Evolutionary conservation across 2,329 filamentous ascomycete species (phyloP).

Genomic region (Achaetomium macrosporum): DNA sequence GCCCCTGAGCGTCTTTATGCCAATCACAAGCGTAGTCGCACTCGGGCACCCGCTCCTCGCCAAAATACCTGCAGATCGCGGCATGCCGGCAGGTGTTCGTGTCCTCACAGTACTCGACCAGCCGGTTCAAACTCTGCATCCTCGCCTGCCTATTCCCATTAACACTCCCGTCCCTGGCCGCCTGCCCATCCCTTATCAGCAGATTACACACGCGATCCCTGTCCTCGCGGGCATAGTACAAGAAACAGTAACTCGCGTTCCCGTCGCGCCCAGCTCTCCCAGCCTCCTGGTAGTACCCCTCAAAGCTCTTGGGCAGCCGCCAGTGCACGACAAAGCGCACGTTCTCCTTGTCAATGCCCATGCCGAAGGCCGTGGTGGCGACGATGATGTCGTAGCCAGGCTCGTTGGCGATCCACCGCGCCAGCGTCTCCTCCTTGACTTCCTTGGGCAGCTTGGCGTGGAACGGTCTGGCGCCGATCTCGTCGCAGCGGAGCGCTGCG

Average conservation of each 20-base stretch:
- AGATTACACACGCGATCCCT: slow-evolving; percentile 64
- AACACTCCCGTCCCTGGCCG: slow-evolving; percentile 28
- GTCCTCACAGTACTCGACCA: slow-evolving; percentile 78
- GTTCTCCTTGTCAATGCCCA: slow-evolving; percentile 95
- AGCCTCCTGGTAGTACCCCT: slow-evolving; percentile 94
- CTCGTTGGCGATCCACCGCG: slow-evolving; percentile 66
- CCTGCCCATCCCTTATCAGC: slow-evolving; percentile 43
- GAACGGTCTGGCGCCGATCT: slow-evolving; percentile 68
- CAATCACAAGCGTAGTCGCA: slow-evolving; percentile 75
- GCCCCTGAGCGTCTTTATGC: slow-evolving; percentile 59
- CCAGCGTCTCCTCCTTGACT: slow-evolving; percentile 64
- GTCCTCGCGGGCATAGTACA: slow-evolving; percentile 89
- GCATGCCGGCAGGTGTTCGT: slow-evolving; percentile 68
- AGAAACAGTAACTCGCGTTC: slow-evolving; percentile 76
- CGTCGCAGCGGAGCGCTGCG: slow-evolving; percentile 57
- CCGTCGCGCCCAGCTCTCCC: slow-evolving; percentile 86
- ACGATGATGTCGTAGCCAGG: slow-evolving; percentile 85
- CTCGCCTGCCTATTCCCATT: slow-evolving; percentile 42
- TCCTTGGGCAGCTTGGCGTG: slow-evolving; percentile 63
- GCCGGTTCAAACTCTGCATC: slow-evolving; percentile 56
- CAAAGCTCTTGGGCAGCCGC: slow-evolving; percentile 89
- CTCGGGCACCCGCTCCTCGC: slow-evolving; percentile 51
- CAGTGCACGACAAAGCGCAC: slow-evolving; percentile 94
- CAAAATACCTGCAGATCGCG: slow-evolving; percentile 71
- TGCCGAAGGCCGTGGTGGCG: slow-evolving; percentile 91